Evolutionary conservation across 176 grass and related monocot genomes (phyloP), one percentile per base, ranked within the genome.

Genomic region (Typha latifolia): DNA sequence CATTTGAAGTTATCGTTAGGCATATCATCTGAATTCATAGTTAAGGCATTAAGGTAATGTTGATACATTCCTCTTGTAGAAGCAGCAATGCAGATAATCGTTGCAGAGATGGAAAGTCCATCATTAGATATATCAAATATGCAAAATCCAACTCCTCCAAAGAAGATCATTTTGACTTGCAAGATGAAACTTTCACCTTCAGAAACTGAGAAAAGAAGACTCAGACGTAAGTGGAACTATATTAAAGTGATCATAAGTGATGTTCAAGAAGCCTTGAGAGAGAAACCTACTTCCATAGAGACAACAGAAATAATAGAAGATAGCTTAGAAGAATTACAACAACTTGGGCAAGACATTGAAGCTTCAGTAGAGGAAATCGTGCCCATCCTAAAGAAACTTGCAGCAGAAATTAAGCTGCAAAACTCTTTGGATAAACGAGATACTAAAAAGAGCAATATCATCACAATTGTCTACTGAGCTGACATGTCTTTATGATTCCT

Each of bases 161-260:
- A 76, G 73, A 76, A 76, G 12, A 52, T 63, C 19, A 55, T 51
- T 9, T 48, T 76, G 23, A 56, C 29, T 37, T 63, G 61, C 49
- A 37, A 76, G 26, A 32, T 55, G 26, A 68, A 68, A 20, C 66
- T 52, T 32, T 61, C 49, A 8, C 24, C 59, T 18, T 68, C 73
- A 47, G 57, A 29, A 48, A 68, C 64, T 43, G 73, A 76, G 57
- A 62, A 76, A 52, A 76, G 50, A 63, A 76, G 66, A 67, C 21
- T 76, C 5, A 51, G 20, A 43, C 64, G 73, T 21, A 76, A 76
- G 50, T 76, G 73, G 73, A 76, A 76, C 62, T 76, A 76, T 32
- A 51, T 76, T 29, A 76, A 76, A 57, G 49, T 65, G 29, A 68
- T 76, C 47, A 61, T 68, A 18, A 32, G 27, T 1, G 73, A 76